Conservation (phyloP, 352 stramenopile genomes). For the Stephanocyclus meneghinianus region DNA sequence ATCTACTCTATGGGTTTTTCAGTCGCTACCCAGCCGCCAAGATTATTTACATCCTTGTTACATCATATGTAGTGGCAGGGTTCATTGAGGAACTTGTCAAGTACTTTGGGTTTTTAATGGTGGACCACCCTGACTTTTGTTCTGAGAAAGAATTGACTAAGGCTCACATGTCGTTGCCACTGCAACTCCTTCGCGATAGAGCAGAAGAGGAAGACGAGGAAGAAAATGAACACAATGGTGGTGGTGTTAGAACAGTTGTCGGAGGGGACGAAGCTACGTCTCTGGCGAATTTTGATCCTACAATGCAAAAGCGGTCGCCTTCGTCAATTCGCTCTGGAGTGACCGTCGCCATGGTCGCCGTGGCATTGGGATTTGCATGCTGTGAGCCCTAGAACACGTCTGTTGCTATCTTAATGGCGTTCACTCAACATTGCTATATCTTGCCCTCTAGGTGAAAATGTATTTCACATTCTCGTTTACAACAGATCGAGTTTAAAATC, state of each 20-base stretch:
- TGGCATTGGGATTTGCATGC: constrained; percentile 72
- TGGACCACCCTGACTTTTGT: constrained; percentile 79
- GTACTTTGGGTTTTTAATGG: constrained; percentile 79
- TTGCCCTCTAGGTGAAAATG: constrained; percentile 54
- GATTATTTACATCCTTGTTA: constrained; percentile 61
- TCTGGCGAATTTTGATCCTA: constrained; percentile 31
- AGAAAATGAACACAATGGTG: background rate
- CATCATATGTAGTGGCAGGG: constrained; percentile 64
- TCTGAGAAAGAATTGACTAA: constrained; percentile 53
- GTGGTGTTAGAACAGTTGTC: background rate
- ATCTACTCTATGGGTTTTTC: constrained; percentile 44
- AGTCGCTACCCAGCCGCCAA: constrained; percentile 14
- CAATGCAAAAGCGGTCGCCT: constrained; percentile 41
- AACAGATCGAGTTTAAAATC: constrained; percentile 41
- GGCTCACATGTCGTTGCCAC: constrained; percentile 22
- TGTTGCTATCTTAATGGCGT: background rate
- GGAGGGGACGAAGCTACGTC: background rate
- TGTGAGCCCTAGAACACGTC: constrained; percentile 31
- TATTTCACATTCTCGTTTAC: constrained; percentile 81
- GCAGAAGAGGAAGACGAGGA: constrained; percentile 15
- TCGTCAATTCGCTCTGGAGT: constrained; percentile 49
- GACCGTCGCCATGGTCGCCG: constrained; percentile 74
- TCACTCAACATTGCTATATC: background rate
- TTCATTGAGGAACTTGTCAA: constrained; percentile 75
- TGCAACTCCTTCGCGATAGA: constrained; percentile 23